Evolutionary conservation across 352 stramenopile genomes (phyloP), one percentile per base, ranked within the genome.

Genomic region (Phytopythium litorale): DNA sequence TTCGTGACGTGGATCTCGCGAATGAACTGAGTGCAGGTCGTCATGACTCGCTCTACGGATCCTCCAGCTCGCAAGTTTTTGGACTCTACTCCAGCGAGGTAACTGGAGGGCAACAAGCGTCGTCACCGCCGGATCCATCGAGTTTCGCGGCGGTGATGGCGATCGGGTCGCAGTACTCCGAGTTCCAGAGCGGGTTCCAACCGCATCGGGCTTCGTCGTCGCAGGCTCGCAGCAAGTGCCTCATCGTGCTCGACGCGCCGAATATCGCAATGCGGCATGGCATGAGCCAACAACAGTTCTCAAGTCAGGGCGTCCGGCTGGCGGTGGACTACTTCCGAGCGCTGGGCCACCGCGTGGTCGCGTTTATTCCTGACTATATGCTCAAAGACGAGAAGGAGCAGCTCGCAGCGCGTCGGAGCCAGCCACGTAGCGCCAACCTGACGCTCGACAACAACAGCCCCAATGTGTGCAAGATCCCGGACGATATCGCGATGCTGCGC

Each of bases 261-360:
- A 95, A 95, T 56, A 81, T 95, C 12, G 87, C 87, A 18, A 92
- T 95, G 87, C 73, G 82, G 12, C 82, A 94, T 61, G 87, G 87
- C 1, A 73, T 86, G 18, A 78, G 84, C 56, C 28, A 32, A 32
- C 84, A 78, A 37, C 66, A 72, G n/a, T 96, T 96, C 58, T 94
- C 84, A 18, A 91, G 79, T 64, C 60, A 59, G 12, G 84, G 87
- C 42, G 84, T 96, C 43, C 80, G 85, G 23, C 70, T 96, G 7
- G 82, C 79, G 38, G 71, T 79, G 18, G 76, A 89, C 43, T 92
- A 93, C 50, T 96, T 90, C 60, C 68, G 81, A 59, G 59, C 64
- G 19, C 70, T 84, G 15, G 81, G 80, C 7, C 84, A 96, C 58
- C 83, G 83, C 19, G 88, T 95, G 1, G 75, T 96, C 11, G 87